A percentile compares a stretch with the other conserved stretches of the same genome.
These are phyloP conservation scores for Akanthomyces uredinophilus DNA, from an alignment of 2,329 filamentous ascomycete genomes.

Conservation along the genomic window DNA sequence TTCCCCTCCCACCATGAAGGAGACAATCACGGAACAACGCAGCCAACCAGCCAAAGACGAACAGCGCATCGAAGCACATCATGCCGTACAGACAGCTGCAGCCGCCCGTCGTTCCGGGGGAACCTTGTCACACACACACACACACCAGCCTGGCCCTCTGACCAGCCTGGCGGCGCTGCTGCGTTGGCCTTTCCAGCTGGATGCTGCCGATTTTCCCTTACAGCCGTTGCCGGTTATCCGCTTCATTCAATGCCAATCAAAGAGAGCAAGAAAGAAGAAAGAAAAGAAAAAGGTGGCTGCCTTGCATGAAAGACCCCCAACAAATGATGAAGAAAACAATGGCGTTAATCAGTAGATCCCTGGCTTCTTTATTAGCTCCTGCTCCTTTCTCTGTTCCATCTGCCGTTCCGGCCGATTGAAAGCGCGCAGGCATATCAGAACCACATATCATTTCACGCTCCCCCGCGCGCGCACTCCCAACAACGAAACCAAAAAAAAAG, in stretches of 20 bases:
- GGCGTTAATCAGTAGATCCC: no score
- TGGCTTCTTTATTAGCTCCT: no score
- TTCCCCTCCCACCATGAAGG: not conserved
- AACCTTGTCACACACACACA: not conserved
- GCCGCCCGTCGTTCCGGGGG: not conserved
- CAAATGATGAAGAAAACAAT: not conserved
- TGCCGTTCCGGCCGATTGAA: conserved; percentile 1
- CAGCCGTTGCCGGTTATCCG: conserved; percentile 14
- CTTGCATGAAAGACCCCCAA: not conserved
- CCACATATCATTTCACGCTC: conserved; percentile 1
- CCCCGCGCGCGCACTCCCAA: not conserved
- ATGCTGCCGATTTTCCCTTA: not conserved
- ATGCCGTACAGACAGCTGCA: not conserved
- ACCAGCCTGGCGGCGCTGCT: not conserved
- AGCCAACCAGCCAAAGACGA: not conserved
- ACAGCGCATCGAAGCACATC: not conserved
- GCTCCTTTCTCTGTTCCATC: not conserved
- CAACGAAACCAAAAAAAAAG: not conserved
- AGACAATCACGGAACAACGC: not conserved
- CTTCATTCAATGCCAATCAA: not conserved
- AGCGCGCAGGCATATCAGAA: not conserved
- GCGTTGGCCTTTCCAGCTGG: not conserved
- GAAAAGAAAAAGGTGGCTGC: not conserved
- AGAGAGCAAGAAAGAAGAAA: no score
- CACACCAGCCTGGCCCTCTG: not conserved